Evolutionary conservation across 345 rosid genomes (phyloP).

Genomic region (Odontarrhena argentea): DNA sequence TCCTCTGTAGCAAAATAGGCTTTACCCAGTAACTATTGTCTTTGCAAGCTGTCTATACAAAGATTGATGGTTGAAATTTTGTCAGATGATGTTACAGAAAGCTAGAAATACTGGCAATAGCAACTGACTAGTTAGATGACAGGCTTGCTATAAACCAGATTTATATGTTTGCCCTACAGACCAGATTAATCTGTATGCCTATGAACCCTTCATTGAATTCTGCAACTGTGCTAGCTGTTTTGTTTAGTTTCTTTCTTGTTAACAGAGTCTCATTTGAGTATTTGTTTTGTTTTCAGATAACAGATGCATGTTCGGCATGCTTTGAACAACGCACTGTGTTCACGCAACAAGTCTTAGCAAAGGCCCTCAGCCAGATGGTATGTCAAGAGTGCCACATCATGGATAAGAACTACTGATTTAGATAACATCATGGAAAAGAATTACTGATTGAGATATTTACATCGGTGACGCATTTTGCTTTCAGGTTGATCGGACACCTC

Average conservation of each 20-base stretch:
- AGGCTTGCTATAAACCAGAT: neutral
- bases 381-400: constrained; percentile 26
- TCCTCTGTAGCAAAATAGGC: neutral
- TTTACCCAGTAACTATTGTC: neutral
- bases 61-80: constrained; percentile 6
- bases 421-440: constrained; percentile 15
- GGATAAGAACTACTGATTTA: constrained; percentile 9
- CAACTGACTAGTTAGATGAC: constrained; percentile 28
- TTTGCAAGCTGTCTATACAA: constrained; percentile 3
- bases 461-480: constrained; percentile 37
- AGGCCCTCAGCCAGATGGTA: constrained; percentile 96
- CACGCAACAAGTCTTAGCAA: constrained; percentile 93
- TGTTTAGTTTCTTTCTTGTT: constrained; percentile 12
- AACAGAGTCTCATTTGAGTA: constrained; percentile 14
- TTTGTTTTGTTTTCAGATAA: constrained; percentile 61
- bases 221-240: constrained; percentile 19
- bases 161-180: neutral
- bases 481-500: constrained; percentile 90
- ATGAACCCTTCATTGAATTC: neutral
- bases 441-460: constrained; percentile 21
- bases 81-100: constrained; percentile 15
- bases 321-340: constrained; percentile 97
- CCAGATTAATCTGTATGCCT: constrained; percentile 2
- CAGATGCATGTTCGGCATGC: constrained; percentile 94
- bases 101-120: constrained; percentile 19